Base-by-base conservation (phyloP, 192 early-diverging fungal species). In the Dissophora globulifera region DNA sequence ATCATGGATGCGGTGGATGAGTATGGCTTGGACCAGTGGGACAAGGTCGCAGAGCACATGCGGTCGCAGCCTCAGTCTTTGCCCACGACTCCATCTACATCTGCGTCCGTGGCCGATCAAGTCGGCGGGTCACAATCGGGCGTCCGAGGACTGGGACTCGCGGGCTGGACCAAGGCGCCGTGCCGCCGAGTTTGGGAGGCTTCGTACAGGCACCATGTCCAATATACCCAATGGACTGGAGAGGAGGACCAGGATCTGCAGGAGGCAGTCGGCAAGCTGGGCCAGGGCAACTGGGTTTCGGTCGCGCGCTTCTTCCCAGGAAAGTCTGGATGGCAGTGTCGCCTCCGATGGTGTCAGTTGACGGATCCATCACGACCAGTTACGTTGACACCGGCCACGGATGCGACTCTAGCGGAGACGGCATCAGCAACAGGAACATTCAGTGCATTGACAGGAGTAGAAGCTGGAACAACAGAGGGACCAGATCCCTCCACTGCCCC, bases 181-280 rank as follows among this genome's bases (percentile, higher is more conserved):
- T 61, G 50, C 43, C 72, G 72, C n/a, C 72, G 72, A 27, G 64
- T 76, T 6, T 76, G 72, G 72, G 58, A 76, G 33, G 42, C 63
- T 3, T 76, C 72, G 19, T 76, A 76, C 47, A 76, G 57, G 64
- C 25, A 60, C 26, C 41, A 54, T n/a, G 50, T 76, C 29, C 13
- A 47, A 41, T 40, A 76, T 62, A 67, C 63, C 50, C 49, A 30
- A 32, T 76, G 72, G 72, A 56, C 63, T 8, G 13, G n/a, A 12
- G 32, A 16, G 1, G 72, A 76, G 47, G 72, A 76, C 40, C 20
- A 50, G 22, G 72, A 76, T 41, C 38, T 76, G 41, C 45, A 54
- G 47, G 43, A 41, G 0, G 22, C 53, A 16, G 64, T 76, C 17
- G 17, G 41, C 4, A n/a, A 50, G 25, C 12, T 67, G 29, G 72